Conservation (phyloP, 1,284 basidiomycete genomes). For the Leucoagaricus sp. region DNA sequence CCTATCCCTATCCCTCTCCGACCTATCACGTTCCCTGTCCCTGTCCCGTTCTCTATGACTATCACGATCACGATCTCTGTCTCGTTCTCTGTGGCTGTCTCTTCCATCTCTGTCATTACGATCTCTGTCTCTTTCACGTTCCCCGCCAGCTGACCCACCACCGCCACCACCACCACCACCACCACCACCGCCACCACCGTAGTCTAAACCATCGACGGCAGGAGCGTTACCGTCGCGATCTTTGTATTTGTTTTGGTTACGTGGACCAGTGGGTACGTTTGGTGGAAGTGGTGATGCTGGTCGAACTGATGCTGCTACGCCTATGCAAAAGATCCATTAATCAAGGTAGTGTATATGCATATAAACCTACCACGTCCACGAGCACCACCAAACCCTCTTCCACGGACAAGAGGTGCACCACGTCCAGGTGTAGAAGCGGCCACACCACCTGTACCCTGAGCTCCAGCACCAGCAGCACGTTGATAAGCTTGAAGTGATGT, state of each 20-base stretch:
- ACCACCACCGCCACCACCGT: slow-evolving; percentile 59
- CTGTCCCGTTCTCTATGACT: background rate
- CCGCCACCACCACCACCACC: slow-evolving; percentile 4
- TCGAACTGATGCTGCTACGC: slow-evolving; percentile 52
- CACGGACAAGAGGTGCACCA: slow-evolving; percentile 19
- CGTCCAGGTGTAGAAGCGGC: slow-evolving; percentile 27
- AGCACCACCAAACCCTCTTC: slow-evolving; percentile 48
- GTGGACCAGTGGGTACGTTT: slow-evolving; percentile 80
- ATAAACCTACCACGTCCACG: slow-evolving; percentile 43
- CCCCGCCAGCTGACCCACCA: background rate
- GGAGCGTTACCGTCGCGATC: slow-evolving; percentile 79
- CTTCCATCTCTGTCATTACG: slow-evolving; percentile 20
- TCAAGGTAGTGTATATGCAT: too few relatives aligned
- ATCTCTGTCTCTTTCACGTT: slow-evolving; percentile 38
- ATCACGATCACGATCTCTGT: slow-evolving; percentile 3
- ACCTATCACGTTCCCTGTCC: slow-evolving; percentile 1
- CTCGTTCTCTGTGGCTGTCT: background rate
- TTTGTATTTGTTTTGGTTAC: slow-evolving; percentile 86
- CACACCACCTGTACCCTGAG: background rate
- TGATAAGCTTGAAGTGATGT: slow-evolving; percentile 56
- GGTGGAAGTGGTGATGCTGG: slow-evolving; percentile 81
- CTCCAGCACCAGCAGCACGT: slow-evolving; percentile 49
- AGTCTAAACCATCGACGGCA: slow-evolving; percentile 83
- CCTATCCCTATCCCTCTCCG: slow-evolving; percentile 1
- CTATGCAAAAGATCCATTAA: background rate